Conservation (phyloP, 1,284 basidiomycete species). For the Leccinum angustisporum region DNA sequence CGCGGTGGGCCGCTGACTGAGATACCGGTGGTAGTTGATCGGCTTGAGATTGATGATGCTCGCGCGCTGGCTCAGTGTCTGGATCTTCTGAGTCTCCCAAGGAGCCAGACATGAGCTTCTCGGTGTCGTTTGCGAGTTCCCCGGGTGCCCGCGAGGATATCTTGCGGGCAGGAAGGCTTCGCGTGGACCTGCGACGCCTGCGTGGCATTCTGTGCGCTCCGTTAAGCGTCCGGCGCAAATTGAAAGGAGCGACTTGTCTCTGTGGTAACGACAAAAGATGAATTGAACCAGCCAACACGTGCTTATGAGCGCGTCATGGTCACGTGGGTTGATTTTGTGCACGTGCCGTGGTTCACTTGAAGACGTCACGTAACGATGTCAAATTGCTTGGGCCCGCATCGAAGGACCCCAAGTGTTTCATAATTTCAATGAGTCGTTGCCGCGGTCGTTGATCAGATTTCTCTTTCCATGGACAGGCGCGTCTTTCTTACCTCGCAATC, state of each 20-base stretch:
- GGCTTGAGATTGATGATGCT: conserved; percentile 4
- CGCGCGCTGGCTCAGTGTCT: conserved; percentile 2
- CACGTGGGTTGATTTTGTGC: conserved; percentile 34
- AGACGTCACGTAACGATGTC: neutral
- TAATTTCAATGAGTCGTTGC: no score
- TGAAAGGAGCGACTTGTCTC: conserved; percentile 29
- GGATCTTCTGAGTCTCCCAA: conserved; percentile 1
- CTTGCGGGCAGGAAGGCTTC: conserved; percentile 13
- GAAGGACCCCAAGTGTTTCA: neutral
- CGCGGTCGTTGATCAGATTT: neutral
- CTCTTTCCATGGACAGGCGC: conserved; percentile 30
- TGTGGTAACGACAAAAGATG: conserved; percentile 9
- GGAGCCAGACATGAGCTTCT: conserved; percentile 19
- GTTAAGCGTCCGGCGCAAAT: conserved; percentile 32
- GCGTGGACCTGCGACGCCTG: conserved; percentile 15
- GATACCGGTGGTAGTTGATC: conserved; percentile 12
- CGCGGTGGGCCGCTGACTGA: conserved; percentile 16
- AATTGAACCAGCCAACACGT: conserved; percentile 21
- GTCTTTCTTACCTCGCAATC: conserved; percentile 21
- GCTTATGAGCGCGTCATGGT: conserved; percentile 24
- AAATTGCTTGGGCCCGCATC: neutral
- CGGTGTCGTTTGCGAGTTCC: conserved; percentile 24
- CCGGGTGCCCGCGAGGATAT: conserved; percentile 12
- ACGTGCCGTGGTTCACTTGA: conserved; percentile 11
- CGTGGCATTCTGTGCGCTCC: conserved; percentile 19